Evolutionary conservation across 306 rosid genomes (phyloP).

Genomic region (Glycine latifolia): DNA sequence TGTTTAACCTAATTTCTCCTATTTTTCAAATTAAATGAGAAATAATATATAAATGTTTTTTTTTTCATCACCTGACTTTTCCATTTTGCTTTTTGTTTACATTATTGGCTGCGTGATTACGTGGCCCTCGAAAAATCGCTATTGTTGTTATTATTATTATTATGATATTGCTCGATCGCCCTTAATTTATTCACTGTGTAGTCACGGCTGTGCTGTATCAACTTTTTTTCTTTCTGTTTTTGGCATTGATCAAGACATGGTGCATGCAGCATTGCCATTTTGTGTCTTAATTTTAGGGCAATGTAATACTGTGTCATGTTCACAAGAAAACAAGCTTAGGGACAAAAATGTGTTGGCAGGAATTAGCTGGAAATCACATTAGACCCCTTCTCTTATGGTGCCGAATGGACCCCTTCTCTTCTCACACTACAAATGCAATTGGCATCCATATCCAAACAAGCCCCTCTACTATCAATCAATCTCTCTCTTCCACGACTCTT

Average conservation of each 20-base stretch:
- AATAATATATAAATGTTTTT: too few relatives aligned
- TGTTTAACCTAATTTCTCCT: neutral
- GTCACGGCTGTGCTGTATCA: slow-evolving; percentile 21
- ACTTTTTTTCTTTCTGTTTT: neutral
- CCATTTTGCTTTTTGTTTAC: too few relatives aligned
- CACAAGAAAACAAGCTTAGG: slow-evolving; percentile 1
- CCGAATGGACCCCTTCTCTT: neutral
- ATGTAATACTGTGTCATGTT: neutral
- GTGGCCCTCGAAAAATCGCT: neutral
- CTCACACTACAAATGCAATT: neutral
- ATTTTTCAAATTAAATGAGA: neutral
- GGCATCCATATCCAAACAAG: neutral
- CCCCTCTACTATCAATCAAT: too few relatives aligned
- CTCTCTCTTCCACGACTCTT: too few relatives aligned
- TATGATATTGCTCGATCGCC: too few relatives aligned
- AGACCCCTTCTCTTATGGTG: neutral
- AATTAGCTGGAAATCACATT: slow-evolving; percentile 41
- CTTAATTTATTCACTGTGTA: slow-evolving; percentile 8
- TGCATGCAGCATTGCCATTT: neutral
- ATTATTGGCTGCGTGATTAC: neutral
- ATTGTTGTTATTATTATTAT: neutral
- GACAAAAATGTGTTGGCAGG: slow-evolving; percentile 30
- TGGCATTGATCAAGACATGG: slow-evolving; percentile 2
- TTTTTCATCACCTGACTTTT: neutral
- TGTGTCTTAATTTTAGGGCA: neutral